Base-by-base conservation (phyloP, 1,284 basidiomycete genomes). In the Peniophora sp. region DNA sequence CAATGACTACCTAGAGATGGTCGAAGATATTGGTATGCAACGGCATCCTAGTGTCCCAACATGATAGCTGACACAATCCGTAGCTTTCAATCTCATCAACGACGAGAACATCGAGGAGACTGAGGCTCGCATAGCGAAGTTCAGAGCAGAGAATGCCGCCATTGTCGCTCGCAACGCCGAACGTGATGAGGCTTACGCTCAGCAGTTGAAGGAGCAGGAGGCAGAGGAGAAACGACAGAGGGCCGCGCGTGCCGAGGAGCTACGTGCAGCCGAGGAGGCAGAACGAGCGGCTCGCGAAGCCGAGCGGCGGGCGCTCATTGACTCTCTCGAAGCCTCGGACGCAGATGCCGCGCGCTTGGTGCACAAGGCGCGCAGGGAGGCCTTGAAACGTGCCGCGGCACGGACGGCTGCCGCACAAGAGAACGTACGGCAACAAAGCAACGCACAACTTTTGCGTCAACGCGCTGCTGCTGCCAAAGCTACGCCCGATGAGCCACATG, bases 51-150 rank as follows among this genome's bases (percentile, higher is more conserved):
- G n/a, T 34, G 35, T 43, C 17, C 18, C 35, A 52, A 47, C 46
- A 39, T 47, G 2, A n/a, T 27, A 52, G 39, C 51, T 24, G 48
- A 48, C 3, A 24, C 14, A 0, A 22, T n/a, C 3, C 36, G 14
- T 47, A 93, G 92, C 93, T 0, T 99, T 97, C 75, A 97, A 98
- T 64, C 81, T 99, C 14, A 92, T 99, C 55, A 88, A 99, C 62
- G 87, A 93, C 51, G 80, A 95, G 47, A 88, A 98, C 60, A 66
- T 95, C n/a, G 69, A 79, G 14, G 74, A 84, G 57, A 97, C 94
- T 0, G 92, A 98, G 70, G 82, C 81, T 9, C 83, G 87, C 36
- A 89, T 99, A 50, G 76, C 80, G 1, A 76, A 76, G 48, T 94
- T 92, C 66, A 83, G 88, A 47, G 77, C 76, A 22, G 85, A 90